A percentile compares a stretch with the other conserved stretches of the same genome.
Evolutionary conservation across 2,329 filamentous ascomycete genomes (phyloP).

Genomic region (Cladosporium sp.): DNA sequence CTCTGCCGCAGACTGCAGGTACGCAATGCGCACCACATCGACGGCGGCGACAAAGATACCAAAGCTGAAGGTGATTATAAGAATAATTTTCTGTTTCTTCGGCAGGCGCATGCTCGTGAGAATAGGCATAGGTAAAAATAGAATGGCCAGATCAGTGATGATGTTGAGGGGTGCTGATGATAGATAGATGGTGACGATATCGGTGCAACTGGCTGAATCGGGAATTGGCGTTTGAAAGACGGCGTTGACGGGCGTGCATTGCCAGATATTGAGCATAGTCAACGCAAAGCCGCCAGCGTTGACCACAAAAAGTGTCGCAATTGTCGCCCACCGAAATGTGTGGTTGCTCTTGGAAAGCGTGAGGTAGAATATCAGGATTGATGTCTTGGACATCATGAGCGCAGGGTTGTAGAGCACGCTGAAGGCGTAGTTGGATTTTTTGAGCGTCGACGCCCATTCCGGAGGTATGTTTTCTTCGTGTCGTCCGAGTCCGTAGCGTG

Average conservation of each 20-base stretch:
- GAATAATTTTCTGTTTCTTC: conserved; percentile 75
- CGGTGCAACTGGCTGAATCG: conserved; percentile 47
- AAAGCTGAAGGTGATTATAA: conserved; percentile 78
- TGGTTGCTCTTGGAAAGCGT: conserved; percentile 72
- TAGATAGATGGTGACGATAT: conserved; percentile 59
- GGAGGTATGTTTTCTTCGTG: conserved; percentile 56
- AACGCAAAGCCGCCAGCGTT: conserved; percentile 72
- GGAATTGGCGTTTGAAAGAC: conserved; percentile 54
- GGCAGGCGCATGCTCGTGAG: conserved; percentile 81
- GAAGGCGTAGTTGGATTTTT: conserved; percentile 54
- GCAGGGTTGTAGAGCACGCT: conserved; percentile 69
- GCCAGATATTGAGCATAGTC: conserved; percentile 80
- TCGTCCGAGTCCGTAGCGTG: conserved; percentile 59
- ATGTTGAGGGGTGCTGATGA: conserved; percentile 85
- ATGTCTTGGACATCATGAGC: conserved; percentile 85
- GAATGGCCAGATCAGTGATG: conserved; percentile 79
- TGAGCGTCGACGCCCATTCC: conserved; percentile 47
- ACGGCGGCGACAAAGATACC: conserved; percentile 84
- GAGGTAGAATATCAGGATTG: conserved; percentile 87
- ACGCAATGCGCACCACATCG: conserved; percentile 84
- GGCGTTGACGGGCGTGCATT: conserved; percentile 69
- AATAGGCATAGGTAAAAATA: conserved; percentile 82
- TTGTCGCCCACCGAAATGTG: conserved; percentile 75
- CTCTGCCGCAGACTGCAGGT: conserved; percentile 66
- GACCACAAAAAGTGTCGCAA: conserved; percentile 68